Evolutionary conservation across 495 filamentous ascomycete species (phyloP), one percentile per base, ranked within the genome.

Genomic region (Trichodelitschia bisporula): DNA sequence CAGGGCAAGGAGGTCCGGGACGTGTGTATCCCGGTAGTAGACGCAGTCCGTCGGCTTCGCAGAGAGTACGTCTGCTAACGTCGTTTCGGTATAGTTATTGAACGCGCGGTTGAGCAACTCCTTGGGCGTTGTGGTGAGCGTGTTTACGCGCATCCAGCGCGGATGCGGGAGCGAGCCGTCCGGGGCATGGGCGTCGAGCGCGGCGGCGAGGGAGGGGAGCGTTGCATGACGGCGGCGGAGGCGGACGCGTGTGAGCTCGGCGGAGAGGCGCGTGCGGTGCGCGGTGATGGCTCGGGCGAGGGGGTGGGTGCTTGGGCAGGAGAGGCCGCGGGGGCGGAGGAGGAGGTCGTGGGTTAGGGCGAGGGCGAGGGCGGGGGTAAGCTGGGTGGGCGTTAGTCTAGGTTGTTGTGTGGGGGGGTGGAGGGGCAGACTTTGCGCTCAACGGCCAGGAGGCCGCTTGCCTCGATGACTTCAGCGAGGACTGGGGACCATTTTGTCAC

Each of bases 71-170:
- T 53, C 47, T 1, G 86, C 45, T 1, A 50, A 49, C 0, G 56
- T 40, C 0, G 64, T 62, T 1, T 48, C 45, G 15, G 55, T 42
- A 35, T 64, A 82, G 3, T 45, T 55, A 1, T 54, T 45, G 38
- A 89, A 89, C 0, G 76, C 80, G 0, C 64, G 66, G 3, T 50
- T 49, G 14, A 89, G 46, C 45, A 84, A 74, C 8, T 66, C 59
- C 16, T 70, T 62, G 2, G 86, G 42, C 0, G 61, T 69, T 8
- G 68, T 69, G 30, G 69, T 72, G 11, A 93, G 48, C 2, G 70
- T 66, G 40, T 95, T 97, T 18, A 95, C 59, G 2, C 86, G 66
- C 4, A 89, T 67, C 86, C 86, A 97, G 28, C 84, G 66, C 1
- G 82, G 82, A 43, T 80, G 56, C 19, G 13, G 9, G 25, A n/a